phyloP scores from a whole-genome alignment of 2,329 filamentous ascomycete species.

The Aureobasidium melanogenum region DNA sequence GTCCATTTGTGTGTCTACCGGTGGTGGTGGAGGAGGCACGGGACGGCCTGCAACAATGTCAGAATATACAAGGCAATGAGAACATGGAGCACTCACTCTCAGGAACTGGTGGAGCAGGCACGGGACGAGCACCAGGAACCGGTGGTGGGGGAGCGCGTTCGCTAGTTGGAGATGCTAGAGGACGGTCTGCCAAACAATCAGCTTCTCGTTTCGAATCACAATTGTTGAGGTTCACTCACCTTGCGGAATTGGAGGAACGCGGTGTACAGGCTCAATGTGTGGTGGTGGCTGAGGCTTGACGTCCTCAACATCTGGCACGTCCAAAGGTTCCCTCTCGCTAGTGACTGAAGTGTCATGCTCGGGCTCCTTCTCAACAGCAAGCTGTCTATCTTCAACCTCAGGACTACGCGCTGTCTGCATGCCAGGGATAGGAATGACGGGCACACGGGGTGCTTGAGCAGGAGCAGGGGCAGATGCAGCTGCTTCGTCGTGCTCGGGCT shows the following conservation, averaged over 20 bases:
- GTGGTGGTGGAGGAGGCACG: conserved; percentile 45
- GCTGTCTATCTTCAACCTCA: conserved; percentile 34
- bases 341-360: conserved; percentile 34
- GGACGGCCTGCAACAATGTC: conserved; percentile 48
- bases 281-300: conserved; percentile 34
- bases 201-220: neutral
- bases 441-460: conserved; percentile 29
- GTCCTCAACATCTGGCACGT: conserved; percentile 49
- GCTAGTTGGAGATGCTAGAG: conserved; percentile 5
- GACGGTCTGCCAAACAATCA: neutral
- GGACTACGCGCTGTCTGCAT: conserved; percentile 50
- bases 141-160: conserved; percentile 23
- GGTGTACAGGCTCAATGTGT: conserved; percentile 29
- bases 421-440: conserved; percentile 54
- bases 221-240: neutral
- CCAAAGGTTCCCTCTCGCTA: conserved; percentile 34
- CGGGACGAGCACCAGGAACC: conserved; percentile 29
- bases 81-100: conserved; percentile 27
- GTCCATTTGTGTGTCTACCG: conserved; percentile 44
- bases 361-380: conserved; percentile 43
- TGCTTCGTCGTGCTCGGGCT: conserved; percentile 26
- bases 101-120: conserved; percentile 42
- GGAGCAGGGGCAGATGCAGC: conserved; percentile 21
- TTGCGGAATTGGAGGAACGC: conserved; percentile 33
- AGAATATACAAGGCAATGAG: neutral